These are phyloP conservation scores for Fremontodendron californicum DNA, from an alignment of 345 rosid species.

Conservation along the genomic window DNA sequence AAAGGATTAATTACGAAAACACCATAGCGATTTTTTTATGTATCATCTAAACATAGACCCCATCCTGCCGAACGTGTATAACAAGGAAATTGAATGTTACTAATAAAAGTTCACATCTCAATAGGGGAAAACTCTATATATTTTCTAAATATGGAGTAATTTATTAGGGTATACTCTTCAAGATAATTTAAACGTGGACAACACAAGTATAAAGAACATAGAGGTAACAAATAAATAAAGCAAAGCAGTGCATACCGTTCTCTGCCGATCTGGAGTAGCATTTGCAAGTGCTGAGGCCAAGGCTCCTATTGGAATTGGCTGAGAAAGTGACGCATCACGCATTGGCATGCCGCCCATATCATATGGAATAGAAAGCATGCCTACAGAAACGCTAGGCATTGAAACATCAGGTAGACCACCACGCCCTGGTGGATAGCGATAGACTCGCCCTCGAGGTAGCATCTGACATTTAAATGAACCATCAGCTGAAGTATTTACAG, in stretches of 20 bases:
- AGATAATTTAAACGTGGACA: neutral
- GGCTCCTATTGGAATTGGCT: constrained; percentile 73
- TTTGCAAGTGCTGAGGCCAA: constrained; percentile 85
- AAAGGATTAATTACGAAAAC: neutral
- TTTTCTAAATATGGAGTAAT: neutral
- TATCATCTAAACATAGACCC: neutral
- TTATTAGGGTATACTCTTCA: neutral
- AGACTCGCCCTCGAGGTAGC: constrained; percentile 71
- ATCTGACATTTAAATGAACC: constrained; percentile 28
- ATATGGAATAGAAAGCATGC: constrained; percentile 57
- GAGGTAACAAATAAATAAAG: neutral
- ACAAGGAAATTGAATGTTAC: neutral
- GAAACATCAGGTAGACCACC: constrained; percentile 53
- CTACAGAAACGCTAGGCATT: constrained; percentile 47
- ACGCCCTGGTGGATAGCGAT: constrained; percentile 68
- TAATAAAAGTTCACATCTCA: neutral
- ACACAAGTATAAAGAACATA: neutral
- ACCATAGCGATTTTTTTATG: neutral
- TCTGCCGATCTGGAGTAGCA: constrained; percentile 81
- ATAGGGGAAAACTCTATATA: neutral
- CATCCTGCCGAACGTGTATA: neutral
- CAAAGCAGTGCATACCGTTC: constrained; percentile 51
- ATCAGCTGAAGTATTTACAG: neutral
- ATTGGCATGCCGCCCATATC: constrained; percentile 58
- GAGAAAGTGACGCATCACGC: constrained; percentile 54